A percentile compares a stretch with the other conserved stretches of the same genome.
These are phyloP conservation scores for Phytopythium delawarense DNA, from an alignment of 352 stramenopile genomes.

Conservation along the genomic window DNA sequence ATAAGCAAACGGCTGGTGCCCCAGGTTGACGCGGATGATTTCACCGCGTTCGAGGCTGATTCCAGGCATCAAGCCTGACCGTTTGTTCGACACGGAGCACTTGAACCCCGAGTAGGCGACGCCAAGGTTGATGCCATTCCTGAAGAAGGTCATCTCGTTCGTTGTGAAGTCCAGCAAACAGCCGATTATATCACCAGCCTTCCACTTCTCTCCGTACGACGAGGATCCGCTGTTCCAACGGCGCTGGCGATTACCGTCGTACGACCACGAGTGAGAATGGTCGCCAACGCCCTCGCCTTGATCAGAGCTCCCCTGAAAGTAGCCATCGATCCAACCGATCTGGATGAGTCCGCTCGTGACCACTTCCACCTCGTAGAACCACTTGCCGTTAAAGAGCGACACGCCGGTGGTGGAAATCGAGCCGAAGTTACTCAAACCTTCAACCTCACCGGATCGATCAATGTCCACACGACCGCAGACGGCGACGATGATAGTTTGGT, in stretches of 20 bases:
- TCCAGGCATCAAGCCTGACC: constrained; percentile 74
- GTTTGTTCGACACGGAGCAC: constrained; percentile 36
- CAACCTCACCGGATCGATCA: constrained; percentile 79
- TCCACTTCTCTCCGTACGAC: constrained; percentile 90
- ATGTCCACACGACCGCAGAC: constrained; percentile 85
- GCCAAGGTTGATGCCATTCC: constrained; percentile 83
- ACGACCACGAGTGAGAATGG: constrained; percentile 90
- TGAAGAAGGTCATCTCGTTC: constrained; percentile 84
- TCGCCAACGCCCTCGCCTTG: constrained; percentile 90
- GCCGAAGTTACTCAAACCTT: constrained; percentile 87
- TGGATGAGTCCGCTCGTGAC: constrained; percentile 90
- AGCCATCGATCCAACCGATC: constrained; percentile 90
- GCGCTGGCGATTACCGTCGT: constrained; percentile 89
- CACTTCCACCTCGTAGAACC: constrained; percentile 93
- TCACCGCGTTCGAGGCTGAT: constrained; percentile 85
- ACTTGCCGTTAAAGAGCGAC: constrained; percentile 78
- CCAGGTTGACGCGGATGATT: constrained; percentile 85
- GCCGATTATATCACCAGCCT: constrained; percentile 88
- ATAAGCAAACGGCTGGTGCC: constrained; percentile 74
- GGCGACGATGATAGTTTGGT: constrained; percentile 61
- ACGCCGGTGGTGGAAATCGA: constrained; percentile 78
- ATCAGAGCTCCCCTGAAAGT: constrained; percentile 90
- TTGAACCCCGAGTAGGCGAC: constrained; percentile 74
- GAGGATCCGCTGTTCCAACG: constrained; percentile 89
- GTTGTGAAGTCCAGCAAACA: constrained; percentile 83